Percentiles rank a stretch among this genome's conserved stretches.
Evolutionary conservation across 805 yeast genomes (phyloP).

Genomic region (Candida multigemmis): DNA sequence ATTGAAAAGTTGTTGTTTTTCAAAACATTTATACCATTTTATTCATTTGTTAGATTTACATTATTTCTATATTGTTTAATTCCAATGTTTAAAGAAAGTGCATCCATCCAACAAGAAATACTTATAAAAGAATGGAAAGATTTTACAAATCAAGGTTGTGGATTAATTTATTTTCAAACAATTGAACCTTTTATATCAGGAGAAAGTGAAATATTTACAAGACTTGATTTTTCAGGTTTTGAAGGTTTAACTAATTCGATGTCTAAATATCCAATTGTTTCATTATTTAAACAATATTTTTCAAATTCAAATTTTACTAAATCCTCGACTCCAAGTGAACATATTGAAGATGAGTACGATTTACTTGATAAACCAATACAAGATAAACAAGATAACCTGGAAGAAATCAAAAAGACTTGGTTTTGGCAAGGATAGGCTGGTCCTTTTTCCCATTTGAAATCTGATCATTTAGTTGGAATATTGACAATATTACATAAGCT

Average conservation of each 20-base stretch:
- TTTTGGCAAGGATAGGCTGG: no score
- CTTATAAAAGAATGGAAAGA: constrained; percentile 16
- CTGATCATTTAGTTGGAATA: not conserved
- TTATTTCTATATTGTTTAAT: constrained; percentile 54
- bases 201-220: constrained; percentile 5
- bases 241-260: no score
- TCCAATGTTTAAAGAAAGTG: constrained; percentile 27
- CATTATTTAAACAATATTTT: no score
- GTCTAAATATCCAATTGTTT: no score
- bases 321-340: no score
- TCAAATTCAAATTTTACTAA: no score
- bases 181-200: constrained; percentile 20
- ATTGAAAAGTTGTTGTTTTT: constrained; percentile 37
- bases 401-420: not conserved
- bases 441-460: no score
- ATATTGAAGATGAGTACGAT: no score
- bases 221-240: no score
- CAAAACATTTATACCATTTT: constrained; percentile 46
- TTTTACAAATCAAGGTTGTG: constrained; percentile 23
- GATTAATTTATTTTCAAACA: constrained; percentile 16
- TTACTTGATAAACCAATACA: no score
- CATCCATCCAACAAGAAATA: no score
- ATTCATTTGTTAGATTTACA: constrained; percentile 36
- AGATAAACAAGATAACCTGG: not conserved
- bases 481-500: not conserved